These are phyloP conservation scores for Trypethelium eluteriae DNA, from an alignment of 495 filamentous ascomycete species.

Conservation along the genomic window DNA sequence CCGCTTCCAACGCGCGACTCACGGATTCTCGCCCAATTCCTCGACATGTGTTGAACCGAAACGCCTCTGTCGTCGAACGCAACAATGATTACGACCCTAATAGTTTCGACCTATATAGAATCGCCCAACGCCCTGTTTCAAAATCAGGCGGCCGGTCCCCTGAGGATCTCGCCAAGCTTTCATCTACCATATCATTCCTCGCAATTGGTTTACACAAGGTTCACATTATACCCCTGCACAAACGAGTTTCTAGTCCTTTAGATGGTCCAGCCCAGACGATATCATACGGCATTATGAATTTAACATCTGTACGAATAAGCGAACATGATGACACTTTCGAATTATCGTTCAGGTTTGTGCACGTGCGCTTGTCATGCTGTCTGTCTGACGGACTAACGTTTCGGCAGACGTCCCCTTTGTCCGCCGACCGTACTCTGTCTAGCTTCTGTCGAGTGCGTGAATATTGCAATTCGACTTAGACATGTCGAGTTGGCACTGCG, in stretches of 20 bases:
- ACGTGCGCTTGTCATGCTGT: background rate
- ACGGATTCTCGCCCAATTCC: constrained; percentile 51
- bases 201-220: constrained; percentile 77
- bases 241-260: constrained; percentile 50
- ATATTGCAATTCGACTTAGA: constrained; percentile 67
- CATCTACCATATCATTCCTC: constrained; percentile 70
- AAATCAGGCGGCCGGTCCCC: constrained; percentile 55
- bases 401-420: constrained; percentile 47
- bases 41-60: constrained; percentile 53
- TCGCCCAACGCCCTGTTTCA: constrained; percentile 63
- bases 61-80: constrained; percentile 59
- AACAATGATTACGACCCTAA: constrained; percentile 66
- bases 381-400: constrained; percentile 36
- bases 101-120: constrained; percentile 72
- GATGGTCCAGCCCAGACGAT: constrained; percentile 42
- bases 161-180: constrained; percentile 70
- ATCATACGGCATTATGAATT: constrained; percentile 66
- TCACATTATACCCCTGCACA: constrained; percentile 69
- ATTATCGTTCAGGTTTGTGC: constrained; percentile 67
- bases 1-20: constrained; percentile 49
- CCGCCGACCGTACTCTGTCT: constrained; percentile 59
- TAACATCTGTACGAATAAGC: constrained; percentile 60
- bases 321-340: constrained; percentile 78
- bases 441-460: constrained; percentile 67
- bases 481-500: constrained; percentile 69